Percentiles rank a stretch among this genome's conserved stretches.
Evolutionary conservation across 139 green algal genomes (phyloP).

Genomic region (Picochlorum costavermella): DNA sequence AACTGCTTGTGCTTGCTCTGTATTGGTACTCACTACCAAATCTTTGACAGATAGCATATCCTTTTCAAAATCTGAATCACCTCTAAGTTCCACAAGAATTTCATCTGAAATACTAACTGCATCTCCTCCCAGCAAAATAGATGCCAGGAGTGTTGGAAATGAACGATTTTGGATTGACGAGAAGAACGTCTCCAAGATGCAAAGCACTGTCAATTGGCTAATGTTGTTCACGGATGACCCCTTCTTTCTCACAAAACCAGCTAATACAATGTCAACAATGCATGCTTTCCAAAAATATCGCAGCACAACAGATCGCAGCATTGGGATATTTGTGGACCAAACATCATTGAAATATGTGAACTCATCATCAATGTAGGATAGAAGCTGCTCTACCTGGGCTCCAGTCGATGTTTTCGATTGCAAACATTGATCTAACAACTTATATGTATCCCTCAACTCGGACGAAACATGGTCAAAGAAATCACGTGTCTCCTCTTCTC

Average conservation of each 20-base stretch:
- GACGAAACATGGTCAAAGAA: slow-evolving; percentile 29
- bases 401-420: slow-evolving; percentile 22
- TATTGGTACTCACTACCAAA: background rate
- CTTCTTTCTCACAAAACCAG: background rate
- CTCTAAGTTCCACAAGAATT: background rate
- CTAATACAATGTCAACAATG: slow-evolving; percentile 8
- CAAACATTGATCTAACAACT: slow-evolving; percentile 26
- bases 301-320: background rate
- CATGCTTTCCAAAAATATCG: slow-evolving; percentile 9
- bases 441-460: slow-evolving; percentile 62
- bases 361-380: slow-evolving; percentile 89
- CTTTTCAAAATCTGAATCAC: background rate
- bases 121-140: slow-evolving; percentile 36
- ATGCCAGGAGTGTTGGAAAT: slow-evolving; percentile 40
- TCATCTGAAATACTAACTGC: background rate
- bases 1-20: too few species aligned
- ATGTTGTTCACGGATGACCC: background rate
- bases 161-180: slow-evolving; percentile 39
- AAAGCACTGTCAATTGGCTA: slow-evolving; percentile 41
- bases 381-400: slow-evolving; percentile 57
- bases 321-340: slow-evolving; percentile 39
- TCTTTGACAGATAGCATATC: background rate
- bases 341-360: slow-evolving; percentile 91
- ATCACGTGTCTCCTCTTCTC: background rate
- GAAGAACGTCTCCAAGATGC: slow-evolving; percentile 70